These are phyloP conservation scores for Croton laevigatus DNA, from an alignment of 441 rosid genomes.

Conservation along the genomic window DNA sequence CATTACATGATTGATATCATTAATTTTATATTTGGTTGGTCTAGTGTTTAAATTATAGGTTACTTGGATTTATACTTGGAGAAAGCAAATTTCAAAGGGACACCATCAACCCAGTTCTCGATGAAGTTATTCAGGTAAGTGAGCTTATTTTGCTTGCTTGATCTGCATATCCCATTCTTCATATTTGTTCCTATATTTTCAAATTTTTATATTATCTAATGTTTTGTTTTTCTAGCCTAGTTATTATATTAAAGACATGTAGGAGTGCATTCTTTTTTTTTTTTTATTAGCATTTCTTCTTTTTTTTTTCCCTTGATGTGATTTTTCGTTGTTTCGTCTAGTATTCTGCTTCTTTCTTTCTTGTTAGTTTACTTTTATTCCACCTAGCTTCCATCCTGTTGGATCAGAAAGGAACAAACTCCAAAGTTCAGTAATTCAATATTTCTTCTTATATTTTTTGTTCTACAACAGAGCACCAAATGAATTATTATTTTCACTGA, in stretches of 20 bases:
- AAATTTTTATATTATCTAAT: constrained; percentile 4
- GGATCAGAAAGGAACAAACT: neutral
- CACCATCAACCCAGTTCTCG: constrained; percentile 40
- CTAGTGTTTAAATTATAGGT: constrained; percentile 77
- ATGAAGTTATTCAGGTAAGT: constrained; percentile 66
- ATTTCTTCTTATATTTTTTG: neutral
- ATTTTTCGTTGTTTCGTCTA: neutral
- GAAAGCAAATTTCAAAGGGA: constrained; percentile 46
- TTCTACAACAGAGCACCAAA: neutral
- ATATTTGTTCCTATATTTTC: constrained; percentile 7
- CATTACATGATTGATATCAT: constrained; percentile 14
- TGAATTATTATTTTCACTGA: neutral
- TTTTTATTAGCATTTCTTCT: neutral
- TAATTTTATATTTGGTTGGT: constrained; percentile 18
- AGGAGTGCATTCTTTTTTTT: neutral
- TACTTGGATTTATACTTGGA: constrained; percentile 75
- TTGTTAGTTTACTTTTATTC: neutral
- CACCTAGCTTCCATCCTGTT: neutral
- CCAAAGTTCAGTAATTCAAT: neutral
- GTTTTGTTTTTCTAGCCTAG: neutral
- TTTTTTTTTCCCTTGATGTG: neutral
- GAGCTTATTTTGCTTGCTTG: constrained; percentile 16
- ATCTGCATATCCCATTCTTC: constrained; percentile 6
- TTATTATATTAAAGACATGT: neutral
- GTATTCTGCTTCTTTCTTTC: neutral